These are phyloP conservation scores for Petrea volubilis DNA, from an alignment of 257 asterid species.

Conservation along the genomic window DNA sequence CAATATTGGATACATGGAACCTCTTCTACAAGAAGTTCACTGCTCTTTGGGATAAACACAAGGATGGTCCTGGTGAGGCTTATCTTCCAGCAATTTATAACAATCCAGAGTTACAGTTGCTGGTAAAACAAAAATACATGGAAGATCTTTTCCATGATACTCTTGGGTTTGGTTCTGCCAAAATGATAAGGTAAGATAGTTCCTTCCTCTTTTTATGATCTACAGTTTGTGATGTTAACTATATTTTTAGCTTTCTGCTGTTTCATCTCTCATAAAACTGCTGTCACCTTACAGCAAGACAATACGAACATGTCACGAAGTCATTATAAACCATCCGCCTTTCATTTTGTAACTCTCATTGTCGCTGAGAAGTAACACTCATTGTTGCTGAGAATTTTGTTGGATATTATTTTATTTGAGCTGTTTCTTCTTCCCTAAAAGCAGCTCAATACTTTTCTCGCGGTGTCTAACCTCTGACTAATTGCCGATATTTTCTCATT, in stretches of 20 bases:
- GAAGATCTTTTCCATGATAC: conserved; percentile 77
- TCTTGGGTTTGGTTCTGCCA: conserved; percentile 96
- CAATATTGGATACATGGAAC: conserved; percentile 87
- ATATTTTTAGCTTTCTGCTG: conserved; percentile 2
- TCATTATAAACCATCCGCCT: neutral
- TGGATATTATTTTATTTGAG: neutral
- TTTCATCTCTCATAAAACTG: neutral
- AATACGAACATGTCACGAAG: neutral
- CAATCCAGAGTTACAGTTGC: conserved; percentile 57
- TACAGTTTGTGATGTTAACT: neutral
- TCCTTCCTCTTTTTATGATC: neutral
- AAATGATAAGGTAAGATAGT: conserved; percentile 78
- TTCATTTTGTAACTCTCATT: neutral
- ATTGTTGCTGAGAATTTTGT: neutral
- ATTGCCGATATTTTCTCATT: neutral
- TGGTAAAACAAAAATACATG: conserved; percentile 68
- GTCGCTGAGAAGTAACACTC: neutral
- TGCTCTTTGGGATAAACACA: conserved; percentile 88
- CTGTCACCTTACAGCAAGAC: neutral
- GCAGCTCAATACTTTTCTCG: neutral
- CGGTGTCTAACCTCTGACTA: neutral
- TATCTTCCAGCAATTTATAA: conserved; percentile 84
- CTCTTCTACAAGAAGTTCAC: conserved; percentile 74
- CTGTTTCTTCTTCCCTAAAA: neutral
- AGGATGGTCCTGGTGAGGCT: conserved; percentile 93